Evolutionary conservation across 192 early-diverging fungal species (phyloP), one percentile per base, ranked within the genome.

Genomic region (Martensiomyces pterosporus): DNA sequence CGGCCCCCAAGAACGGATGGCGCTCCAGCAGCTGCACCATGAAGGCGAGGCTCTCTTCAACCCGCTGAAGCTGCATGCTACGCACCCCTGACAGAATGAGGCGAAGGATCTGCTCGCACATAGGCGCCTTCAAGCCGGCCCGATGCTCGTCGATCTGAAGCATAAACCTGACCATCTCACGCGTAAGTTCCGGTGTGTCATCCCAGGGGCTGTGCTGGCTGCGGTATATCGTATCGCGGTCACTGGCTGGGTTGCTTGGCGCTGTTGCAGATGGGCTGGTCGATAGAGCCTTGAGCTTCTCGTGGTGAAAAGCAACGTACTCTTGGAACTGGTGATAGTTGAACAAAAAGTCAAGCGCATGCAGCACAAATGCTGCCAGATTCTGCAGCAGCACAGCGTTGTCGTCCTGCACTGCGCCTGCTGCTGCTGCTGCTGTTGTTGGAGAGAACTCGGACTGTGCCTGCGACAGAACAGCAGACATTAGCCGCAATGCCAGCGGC

Each of bases 161-260:
- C 60, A 69, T 57, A 54, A 62, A 57, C 22, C 58, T 39, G 4
- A 27, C 34, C 39, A 69, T 18, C 15, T 19, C 36, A 34, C 46
- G 55, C 10, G 52, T 10, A 26, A 69, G 40, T 10, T 25, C 49
- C 12, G 67, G 59, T 23, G 50, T 62, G 18, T 62, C 60, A 34
- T 69, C 67, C 67, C 67, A 69, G 2, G 67, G 67, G 46, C 67
- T 69, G 42, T 69, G 59, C 27, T 61, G 67, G 59, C 67, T 61
- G 15, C 55, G 54, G 36, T 69, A 69, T 15, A 52, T 60, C 7
- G 19, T 16, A 19, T 43, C 57, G 32, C 50, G 60, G 32, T 62
- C 67, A 35, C 19, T n/a, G 9, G 43, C 39, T n/a, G 40, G 12
- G 15, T 26, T 18, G 8, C 24, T 10, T 1, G 13, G 29, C 3